These are phyloP conservation scores for Mycena galopus DNA, from an alignment of 768 basidiomycete species.

Conservation along the genomic window DNA sequence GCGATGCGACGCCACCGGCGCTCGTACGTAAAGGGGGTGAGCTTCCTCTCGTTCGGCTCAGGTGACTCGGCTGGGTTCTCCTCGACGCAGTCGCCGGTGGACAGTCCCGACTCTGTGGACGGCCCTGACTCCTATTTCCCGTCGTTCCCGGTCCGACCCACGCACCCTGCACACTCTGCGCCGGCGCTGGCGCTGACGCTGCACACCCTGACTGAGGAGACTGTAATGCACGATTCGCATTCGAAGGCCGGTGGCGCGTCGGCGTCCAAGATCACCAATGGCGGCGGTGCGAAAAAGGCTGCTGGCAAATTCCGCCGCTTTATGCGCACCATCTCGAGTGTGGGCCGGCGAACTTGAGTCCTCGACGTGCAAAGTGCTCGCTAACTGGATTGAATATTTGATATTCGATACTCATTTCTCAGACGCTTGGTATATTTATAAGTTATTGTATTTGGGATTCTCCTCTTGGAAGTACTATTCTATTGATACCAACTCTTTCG, in stretches of 20 bases:
- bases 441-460: too few species aligned
- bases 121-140: not conserved
- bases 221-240: not conserved
- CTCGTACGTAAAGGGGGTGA: constrained; percentile 16
- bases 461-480: too few species aligned
- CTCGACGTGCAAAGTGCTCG: not conserved
- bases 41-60: constrained; percentile 30
- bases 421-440: too few species aligned
- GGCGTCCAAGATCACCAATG: not conserved
- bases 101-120: not conserved
- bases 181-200: too few species aligned
- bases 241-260: not conserved
- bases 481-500: too few species aligned
- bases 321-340: constrained; percentile 3
- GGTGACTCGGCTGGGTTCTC: constrained; percentile 13
- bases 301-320: constrained; percentile 13
- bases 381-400: not conserved
- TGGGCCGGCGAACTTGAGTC: not conserved
- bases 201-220: not conserved
- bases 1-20: constrained; percentile 13
- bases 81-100: not conserved
- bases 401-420: not conserved
- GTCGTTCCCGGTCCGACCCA: not conserved
- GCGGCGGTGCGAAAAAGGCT: not conserved
- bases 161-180: not conserved